Percentiles rank a stretch among this genome's conserved stretches.
Evolutionary conservation across 495 filamentous ascomycete species (phyloP).

Genomic region (Tuber magnatum): DNA sequence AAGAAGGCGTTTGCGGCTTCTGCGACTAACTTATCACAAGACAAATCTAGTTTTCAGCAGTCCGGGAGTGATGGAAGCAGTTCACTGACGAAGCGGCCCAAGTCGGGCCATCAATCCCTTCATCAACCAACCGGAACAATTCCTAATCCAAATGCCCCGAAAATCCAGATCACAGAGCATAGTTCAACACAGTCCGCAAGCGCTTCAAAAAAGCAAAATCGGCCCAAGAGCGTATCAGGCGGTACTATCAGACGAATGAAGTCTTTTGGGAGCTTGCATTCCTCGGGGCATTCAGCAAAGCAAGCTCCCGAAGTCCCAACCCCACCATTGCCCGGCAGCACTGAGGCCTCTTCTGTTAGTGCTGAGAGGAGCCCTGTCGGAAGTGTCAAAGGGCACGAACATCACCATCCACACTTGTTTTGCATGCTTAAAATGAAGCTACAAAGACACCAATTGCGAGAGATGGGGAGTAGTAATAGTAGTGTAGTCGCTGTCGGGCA

Average conservation of each 20-base stretch:
- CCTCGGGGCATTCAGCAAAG: slow-evolving; percentile 4
- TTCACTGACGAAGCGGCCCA: slow-evolving; percentile 29
- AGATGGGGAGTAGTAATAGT: slow-evolving; percentile 20
- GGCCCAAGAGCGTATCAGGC: slow-evolving; percentile 37
- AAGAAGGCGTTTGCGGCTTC: slow-evolving; percentile 37
- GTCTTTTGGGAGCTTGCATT: slow-evolving; percentile 15
- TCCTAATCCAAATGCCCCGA: slow-evolving; percentile 33
- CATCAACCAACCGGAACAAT: slow-evolving; percentile 18
- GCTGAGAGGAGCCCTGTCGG: slow-evolving; percentile 30
- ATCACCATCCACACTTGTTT: slow-evolving; percentile 36
- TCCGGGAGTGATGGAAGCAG: background rate
- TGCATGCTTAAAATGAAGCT: slow-evolving; percentile 37
- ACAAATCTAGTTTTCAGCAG: background rate
- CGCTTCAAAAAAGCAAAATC: slow-evolving; percentile 24
- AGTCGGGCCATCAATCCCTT: slow-evolving; percentile 38
- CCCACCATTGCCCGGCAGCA: slow-evolving; percentile 28
- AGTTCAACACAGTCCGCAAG: slow-evolving; percentile 23
- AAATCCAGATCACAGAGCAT: slow-evolving; percentile 40
- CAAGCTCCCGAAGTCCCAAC: slow-evolving; percentile 28
- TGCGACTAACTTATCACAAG: slow-evolving; percentile 39
- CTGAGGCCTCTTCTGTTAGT: slow-evolving; percentile 26
- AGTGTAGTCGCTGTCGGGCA: slow-evolving; percentile 14
- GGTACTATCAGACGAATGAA: slow-evolving; percentile 37
- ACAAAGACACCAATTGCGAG: slow-evolving; percentile 33
- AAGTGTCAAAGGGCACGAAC: slow-evolving; percentile 24